A percentile compares a stretch with the other conserved stretches of the same genome.
Conservation (phyloP, 805 yeast species). For the Huiozyma naganishii region DNA sequence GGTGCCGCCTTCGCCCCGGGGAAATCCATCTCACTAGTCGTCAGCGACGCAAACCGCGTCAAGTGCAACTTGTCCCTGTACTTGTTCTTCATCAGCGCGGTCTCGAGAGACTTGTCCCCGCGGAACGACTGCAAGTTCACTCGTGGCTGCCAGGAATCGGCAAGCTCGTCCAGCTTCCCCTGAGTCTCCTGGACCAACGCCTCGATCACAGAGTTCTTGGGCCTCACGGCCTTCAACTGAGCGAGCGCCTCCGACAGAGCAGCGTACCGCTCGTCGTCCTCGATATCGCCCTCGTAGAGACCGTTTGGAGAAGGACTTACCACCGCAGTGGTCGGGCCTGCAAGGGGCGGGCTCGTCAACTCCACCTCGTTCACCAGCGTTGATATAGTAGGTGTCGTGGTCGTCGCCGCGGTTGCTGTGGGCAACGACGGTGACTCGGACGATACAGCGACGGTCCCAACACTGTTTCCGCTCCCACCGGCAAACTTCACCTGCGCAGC, state of each 20-base stretch:
- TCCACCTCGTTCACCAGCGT: too few relatives aligned
- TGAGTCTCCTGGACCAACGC: constrained; percentile 12
- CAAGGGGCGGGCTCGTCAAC: too few relatives aligned
- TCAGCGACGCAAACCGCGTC: constrained; percentile 13
- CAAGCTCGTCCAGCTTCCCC: constrained; percentile 7
- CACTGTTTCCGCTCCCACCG: neutral
- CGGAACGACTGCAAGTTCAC: constrained; percentile 8
- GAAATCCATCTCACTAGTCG: neutral
- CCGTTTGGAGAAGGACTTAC: neutral
- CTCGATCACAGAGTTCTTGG: constrained; percentile 4
- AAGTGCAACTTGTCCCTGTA: constrained; percentile 15
- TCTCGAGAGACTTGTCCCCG: constrained; percentile 17
- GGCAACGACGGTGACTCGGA: neutral
- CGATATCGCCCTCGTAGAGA: constrained; percentile 15
- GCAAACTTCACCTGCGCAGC: neutral
- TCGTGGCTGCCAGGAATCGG: constrained; percentile 14
- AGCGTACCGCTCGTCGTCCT: constrained; percentile 8
- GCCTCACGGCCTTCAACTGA: constrained; percentile 8
- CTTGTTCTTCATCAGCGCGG: constrained; percentile 21
- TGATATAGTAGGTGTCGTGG: too few relatives aligned
- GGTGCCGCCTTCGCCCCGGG: too few relatives aligned
- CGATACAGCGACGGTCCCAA: neutral
- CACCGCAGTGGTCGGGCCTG: too few relatives aligned
- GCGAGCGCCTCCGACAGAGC: constrained; percentile 11
- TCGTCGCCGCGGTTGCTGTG: neutral